Conservation (phyloP, 495 filamentous ascomycete species). For the Arthonia radiata region DNA sequence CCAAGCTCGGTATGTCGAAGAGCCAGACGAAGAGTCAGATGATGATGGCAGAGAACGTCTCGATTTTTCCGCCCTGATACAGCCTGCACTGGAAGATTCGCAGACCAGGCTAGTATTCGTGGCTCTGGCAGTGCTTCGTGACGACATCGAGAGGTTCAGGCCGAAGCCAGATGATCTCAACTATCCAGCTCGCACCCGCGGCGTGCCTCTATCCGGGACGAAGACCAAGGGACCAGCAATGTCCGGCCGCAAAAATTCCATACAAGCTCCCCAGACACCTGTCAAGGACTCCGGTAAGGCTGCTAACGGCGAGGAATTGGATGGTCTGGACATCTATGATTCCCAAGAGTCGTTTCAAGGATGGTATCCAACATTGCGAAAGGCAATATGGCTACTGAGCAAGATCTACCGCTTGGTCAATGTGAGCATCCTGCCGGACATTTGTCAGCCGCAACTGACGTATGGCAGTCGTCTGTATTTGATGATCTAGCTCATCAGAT, state of each 20-base stretch:
- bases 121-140: constrained; percentile 36
- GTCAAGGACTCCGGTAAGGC: constrained; percentile 26
- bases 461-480: constrained; percentile 41
- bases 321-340: constrained; percentile 7
- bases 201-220: constrained; percentile 21
- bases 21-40: constrained; percentile 32
- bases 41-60: constrained; percentile 26
- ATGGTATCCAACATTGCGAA: constrained; percentile 47
- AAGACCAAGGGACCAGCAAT: constrained; percentile 14
- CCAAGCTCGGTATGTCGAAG: constrained; percentile 59
- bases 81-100: constrained; percentile 44
- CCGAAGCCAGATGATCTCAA: constrained; percentile 46
- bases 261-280: constrained; percentile 18
- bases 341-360: constrained; percentile 20
- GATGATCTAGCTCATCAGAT: constrained; percentile 57
- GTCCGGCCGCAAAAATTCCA: constrained; percentile 16
- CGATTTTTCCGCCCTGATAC: constrained; percentile 41
- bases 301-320: constrained; percentile 22
- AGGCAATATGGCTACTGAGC: constrained; percentile 60
- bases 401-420: constrained; percentile 67
- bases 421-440: constrained; percentile 28
- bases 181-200: constrained; percentile 28
- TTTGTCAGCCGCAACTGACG: not conserved
- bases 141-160: constrained; percentile 46
- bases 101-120: constrained; percentile 54